These are phyloP conservation scores for Candida stauntonica DNA, from an alignment of 805 yeast species.

Conservation along the genomic window DNA sequence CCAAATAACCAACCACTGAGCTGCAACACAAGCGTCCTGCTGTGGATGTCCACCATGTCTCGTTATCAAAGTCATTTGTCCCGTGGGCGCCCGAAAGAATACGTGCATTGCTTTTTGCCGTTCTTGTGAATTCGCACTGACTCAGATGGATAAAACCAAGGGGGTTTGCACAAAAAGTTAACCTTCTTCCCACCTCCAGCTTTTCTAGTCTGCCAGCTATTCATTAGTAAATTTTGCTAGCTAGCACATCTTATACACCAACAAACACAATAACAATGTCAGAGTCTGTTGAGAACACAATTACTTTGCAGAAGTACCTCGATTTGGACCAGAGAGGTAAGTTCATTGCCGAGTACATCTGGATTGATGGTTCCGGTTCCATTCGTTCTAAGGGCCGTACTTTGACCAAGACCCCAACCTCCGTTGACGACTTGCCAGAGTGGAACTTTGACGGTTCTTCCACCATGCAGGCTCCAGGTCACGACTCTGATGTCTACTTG, in stretches of 20 bases:
- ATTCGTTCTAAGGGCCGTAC: constrained; percentile 95
- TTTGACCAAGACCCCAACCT: constrained; percentile 57
- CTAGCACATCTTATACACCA: background rate
- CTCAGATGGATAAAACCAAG: constrained; percentile 11
- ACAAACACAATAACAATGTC: constrained; percentile 20
- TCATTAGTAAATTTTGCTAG: no score
- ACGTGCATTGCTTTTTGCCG: no score
- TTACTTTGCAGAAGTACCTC: constrained; percentile 76
- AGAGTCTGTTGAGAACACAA: constrained; percentile 61
- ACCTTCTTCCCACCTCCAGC: constrained; percentile 2
- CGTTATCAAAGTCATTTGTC: constrained; percentile 7
- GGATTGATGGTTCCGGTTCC: constrained; percentile 93
- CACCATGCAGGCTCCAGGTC: constrained; percentile 97
- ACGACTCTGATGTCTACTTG: constrained; percentile 90
- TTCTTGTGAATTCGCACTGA: constrained; percentile 6
- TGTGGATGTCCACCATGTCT: background rate
- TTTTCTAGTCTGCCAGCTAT: no score
- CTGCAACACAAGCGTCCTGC: no score
- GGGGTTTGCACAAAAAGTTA: constrained; percentile 9
- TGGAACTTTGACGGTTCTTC: constrained; percentile 99
- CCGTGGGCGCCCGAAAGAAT: constrained; percentile 3
- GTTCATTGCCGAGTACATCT: constrained; percentile 92
- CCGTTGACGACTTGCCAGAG: constrained; percentile 88
- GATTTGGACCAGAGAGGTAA: constrained; percentile 81
- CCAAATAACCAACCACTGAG: background rate